Percentiles rank a stretch among this genome's conserved stretches.
Evolutionary conservation across 768 basidiomycete genomes (phyloP).

Genomic region (Serendipita sp.): DNA sequence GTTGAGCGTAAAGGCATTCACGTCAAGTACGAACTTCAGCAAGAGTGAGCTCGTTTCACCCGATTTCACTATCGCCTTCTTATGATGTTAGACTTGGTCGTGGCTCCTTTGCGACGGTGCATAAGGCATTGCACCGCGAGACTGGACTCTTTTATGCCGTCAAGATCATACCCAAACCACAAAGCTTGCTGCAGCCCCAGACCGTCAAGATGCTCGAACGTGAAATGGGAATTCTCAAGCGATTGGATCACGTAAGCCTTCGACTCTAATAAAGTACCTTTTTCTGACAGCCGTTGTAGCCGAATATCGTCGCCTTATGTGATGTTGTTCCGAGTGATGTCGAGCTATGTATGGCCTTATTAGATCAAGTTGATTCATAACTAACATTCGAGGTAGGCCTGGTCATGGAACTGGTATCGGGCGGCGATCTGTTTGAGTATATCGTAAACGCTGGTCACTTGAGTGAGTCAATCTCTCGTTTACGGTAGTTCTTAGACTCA

Average conservation of each 20-base stretch:
- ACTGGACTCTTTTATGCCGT: conserved; percentile 70
- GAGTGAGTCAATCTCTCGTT: conserved; percentile 27
- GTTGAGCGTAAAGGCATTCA: conserved; percentile 23
- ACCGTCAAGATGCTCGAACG: conserved; percentile 34
- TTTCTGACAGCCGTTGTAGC: conserved; percentile 17
- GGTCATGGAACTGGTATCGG: conserved; percentile 71
- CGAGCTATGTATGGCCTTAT: conserved; percentile 17
- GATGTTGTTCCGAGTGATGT: conserved; percentile 59
- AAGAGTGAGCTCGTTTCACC: conserved; percentile 17
- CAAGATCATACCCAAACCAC: conserved; percentile 58
- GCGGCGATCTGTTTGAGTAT: conserved; percentile 76
- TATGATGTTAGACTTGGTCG: conserved; percentile 41
- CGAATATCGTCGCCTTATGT: conserved; percentile 65
- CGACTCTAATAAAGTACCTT: not conserved
- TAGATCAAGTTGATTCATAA: not conserved
- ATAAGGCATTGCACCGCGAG: conserved; percentile 56
- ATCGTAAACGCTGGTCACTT: conserved; percentile 41
- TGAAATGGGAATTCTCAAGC: conserved; percentile 67
- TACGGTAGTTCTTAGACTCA: not conserved
- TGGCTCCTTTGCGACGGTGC: conserved; percentile 84
- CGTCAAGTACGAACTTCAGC: conserved; percentile 23
- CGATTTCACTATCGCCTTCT: not conserved
- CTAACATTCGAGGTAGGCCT: conserved; percentile 18
- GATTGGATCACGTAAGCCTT: conserved; percentile 41
- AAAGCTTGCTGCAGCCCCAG: conserved; percentile 21